Evolutionary conservation across 192 early-diverging fungal genomes (phyloP), one percentile per base, ranked within the genome.

Genomic region (Coemansia asiatica): DNA sequence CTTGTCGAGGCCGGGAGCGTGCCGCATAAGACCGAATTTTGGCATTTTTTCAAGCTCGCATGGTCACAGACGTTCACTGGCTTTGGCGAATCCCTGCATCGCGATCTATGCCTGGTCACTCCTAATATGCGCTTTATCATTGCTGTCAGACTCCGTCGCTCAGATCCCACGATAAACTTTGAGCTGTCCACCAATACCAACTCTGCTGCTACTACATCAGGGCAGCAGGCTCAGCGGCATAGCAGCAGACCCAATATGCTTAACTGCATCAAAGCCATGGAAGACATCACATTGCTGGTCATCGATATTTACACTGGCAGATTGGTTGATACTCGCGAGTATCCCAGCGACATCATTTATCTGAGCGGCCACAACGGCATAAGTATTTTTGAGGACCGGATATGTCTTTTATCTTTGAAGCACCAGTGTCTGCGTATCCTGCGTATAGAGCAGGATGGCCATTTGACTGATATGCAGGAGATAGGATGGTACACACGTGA

Each of bases 401-500:
- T 82, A 46, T 74, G 80, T 47, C 22, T 82, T 6, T 16, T 82
- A 54, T 82, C 80, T 44, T 65, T 82, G 23, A 74, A 74, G 55
- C 49, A 77, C 66, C 80, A 82, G 68, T 82, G 80, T 54, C 27
- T 82, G 65, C 61, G 71, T 1, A 44, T 82, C n/a, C 31, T 77
- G 56, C 71, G 69, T 35, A 65, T 82, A 16, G 63, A 47, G 8
- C 27, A 29, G 19, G 55, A 74, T 29, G 80, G 80, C 33, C 46
- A 25, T 5, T 62, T 82, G 47, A 38, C 57, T 2, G 63, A 73
- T 27, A 22, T 71, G 54, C 71, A 68, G n/a, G 80, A 82, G 27
- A 71, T 82, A 47, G 80, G 80, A 23, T 82, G 80, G 80, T 73
- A 77, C 36, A 72, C 80, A 2, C 33, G 66, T 0, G 67, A 76